These are phyloP conservation scores for Pleurotus ostreatus DNA, from an alignment of 768 basidiomycete species.

Conservation along the genomic window DNA sequence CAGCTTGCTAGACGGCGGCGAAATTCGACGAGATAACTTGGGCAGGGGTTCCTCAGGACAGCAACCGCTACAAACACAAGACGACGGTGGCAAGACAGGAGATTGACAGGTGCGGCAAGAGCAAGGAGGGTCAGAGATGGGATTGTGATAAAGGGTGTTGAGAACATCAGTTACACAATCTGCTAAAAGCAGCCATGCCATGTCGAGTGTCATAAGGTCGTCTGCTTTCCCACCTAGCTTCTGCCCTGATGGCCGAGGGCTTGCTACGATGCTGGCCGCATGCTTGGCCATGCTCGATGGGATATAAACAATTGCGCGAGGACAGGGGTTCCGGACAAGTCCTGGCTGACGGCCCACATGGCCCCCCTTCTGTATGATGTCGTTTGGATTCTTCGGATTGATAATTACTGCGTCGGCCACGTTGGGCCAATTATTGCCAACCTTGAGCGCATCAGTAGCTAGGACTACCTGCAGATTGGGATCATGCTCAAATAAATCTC, in stretches of 20 bases:
- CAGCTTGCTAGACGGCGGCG: too few relatives aligned
- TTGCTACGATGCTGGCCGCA: not conserved
- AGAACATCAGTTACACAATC: too few relatives aligned
- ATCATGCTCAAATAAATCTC: not conserved
- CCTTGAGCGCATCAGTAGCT: not conserved
- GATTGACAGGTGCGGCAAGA: too few relatives aligned
- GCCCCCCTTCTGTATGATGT: not conserved
- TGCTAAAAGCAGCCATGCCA: too few relatives aligned
- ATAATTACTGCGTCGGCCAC: not conserved
- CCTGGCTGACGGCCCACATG: not conserved
- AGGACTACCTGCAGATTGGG: not conserved
- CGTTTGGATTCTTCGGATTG: not conserved
- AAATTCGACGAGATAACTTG: too few relatives aligned
- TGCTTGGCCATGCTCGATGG: constrained; percentile 1
- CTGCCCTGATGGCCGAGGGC: not conserved
- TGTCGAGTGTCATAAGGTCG: too few relatives aligned
- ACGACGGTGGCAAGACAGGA: too few relatives aligned
- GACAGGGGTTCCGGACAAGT: not conserved
- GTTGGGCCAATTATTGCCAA: not conserved
- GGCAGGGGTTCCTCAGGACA: too few relatives aligned
- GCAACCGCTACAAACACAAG: too few relatives aligned
- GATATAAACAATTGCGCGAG: not conserved
- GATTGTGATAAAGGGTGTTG: too few relatives aligned
- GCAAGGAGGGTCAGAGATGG: too few relatives aligned
- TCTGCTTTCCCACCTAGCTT: too few relatives aligned